Base-by-base conservation (phyloP, 257 asterid species). In the Jasminum sambac region DNA sequence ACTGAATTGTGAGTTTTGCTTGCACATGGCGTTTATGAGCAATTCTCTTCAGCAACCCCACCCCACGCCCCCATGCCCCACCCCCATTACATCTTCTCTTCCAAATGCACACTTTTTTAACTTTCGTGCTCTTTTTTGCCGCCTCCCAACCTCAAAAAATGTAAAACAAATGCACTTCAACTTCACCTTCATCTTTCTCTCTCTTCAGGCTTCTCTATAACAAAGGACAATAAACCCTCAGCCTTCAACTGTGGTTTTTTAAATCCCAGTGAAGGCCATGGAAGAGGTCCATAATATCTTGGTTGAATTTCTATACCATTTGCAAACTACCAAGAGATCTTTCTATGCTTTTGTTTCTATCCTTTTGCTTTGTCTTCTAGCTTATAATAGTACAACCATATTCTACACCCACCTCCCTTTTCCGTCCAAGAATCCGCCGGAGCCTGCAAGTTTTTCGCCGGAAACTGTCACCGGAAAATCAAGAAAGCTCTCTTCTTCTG, bases 381-480 rank as follows among this genome's bases (percentile, higher is more conserved):
- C 86, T 66, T 87, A 84, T 40, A 89, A 90, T 57, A 72, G 83
- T 66, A 81, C 84, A 62, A 62, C 82, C 66, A 81, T 88, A 48
- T 89, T 88, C 86, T 81, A 77, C 34, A 39, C 84, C 76, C 74
- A 69, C 30, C 17, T 91, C 77, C 90, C 91, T 0, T 79, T 87
- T 57, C 88, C 84, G 63, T 80, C 70, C 0, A 81, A 52, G 39
- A 34, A 52, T 37, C 66, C 80, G 10, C 81, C 84, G 13, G 88
- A 79, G 37, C 72, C 80, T n/a, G 70, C 63, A 12, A 74, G 58
- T 43, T 80, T 80, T 64, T 83, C 68, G 64, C 84, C 84, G 55
- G 91, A 80, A 72, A 78, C 68, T 71, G 79, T 77, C 44, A 77
- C 88, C 75, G 84, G 80, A 8, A 83, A 85, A 67, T 82, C 97